Conservation (phyloP, 768 basidiomycete genomes). For the Termitomyces sp. region DNA sequence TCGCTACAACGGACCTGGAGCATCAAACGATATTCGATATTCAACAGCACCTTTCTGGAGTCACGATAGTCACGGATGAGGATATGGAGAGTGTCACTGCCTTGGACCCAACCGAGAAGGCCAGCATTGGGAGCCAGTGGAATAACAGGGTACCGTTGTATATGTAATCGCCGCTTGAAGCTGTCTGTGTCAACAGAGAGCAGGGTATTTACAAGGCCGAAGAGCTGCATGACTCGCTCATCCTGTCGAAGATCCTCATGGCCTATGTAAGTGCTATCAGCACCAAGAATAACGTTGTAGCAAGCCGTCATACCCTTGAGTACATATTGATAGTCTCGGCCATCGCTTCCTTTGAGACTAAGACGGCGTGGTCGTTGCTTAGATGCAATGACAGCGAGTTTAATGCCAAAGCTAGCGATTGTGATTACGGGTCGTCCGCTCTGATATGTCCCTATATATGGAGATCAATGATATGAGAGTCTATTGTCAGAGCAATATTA, state of each 20-base stretch:
- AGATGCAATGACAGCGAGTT: constrained; percentile 89
- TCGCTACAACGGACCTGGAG: constrained; percentile 59
- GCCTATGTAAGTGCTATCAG: constrained; percentile 38
- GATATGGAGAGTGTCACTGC: constrained; percentile 93
- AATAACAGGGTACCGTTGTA: constrained; percentile 88
- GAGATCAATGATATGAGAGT: background rate
- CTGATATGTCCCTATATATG: constrained; percentile 75
- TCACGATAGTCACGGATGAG: constrained; percentile 96
- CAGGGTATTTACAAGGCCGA: constrained; percentile 93
- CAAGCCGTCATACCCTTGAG: constrained; percentile 67
- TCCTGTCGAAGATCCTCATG: constrained; percentile 99
- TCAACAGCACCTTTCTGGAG: constrained; percentile 90
- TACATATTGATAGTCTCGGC: constrained; percentile 84
- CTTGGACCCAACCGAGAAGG: constrained; percentile 91
- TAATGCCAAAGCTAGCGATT: constrained; percentile 82
- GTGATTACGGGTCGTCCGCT: constrained; percentile 78
- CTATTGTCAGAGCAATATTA: constrained; percentile 18
- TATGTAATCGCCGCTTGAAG: constrained; percentile 93
- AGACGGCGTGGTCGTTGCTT: constrained; percentile 94
- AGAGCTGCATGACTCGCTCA: constrained; percentile 98
- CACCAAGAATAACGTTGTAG: background rate
- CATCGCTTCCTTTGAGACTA: constrained; percentile 84
- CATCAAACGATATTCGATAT: constrained; percentile 99
- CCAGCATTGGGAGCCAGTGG: constrained; percentile 96
- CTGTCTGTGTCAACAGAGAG: constrained; percentile 90